Percentiles rank a stretch among this genome's conserved stretches.
These are phyloP conservation scores for Aegilops sharonensis DNA, from an alignment of 176 grass and related monocot species.

Conservation along the genomic window DNA sequence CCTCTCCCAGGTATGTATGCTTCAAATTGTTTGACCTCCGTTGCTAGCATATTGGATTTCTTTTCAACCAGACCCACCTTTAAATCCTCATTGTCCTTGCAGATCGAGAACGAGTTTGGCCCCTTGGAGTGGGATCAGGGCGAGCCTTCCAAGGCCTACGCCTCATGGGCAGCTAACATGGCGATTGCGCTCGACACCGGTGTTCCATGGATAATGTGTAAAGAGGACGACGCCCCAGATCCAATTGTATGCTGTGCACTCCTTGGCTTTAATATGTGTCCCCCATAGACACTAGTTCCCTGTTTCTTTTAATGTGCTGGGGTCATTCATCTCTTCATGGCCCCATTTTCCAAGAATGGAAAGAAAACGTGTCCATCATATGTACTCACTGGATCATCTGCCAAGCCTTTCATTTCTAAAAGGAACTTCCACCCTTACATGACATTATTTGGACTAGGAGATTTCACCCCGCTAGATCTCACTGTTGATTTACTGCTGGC, in stretches of 20 bases:
- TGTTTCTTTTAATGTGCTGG: slow-evolving; percentile 19
- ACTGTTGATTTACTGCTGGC: slow-evolving; percentile 20
- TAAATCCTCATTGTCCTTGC: slow-evolving; percentile 26
- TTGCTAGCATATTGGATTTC: slow-evolving; percentile 8
- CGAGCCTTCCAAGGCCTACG: slow-evolving; percentile 70
- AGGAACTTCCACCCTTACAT: not conserved
- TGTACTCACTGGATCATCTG: not conserved
- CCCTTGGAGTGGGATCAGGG: slow-evolving; percentile 95
- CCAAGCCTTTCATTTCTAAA: not conserved
- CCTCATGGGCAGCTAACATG: slow-evolving; percentile 88
- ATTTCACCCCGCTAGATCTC: not conserved
- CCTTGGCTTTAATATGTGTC: slow-evolving; percentile 28
- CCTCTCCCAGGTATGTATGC: slow-evolving; percentile 83
- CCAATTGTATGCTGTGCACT: slow-evolving; percentile 65
- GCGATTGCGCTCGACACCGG: slow-evolving; percentile 68
- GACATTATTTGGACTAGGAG: not conserved
- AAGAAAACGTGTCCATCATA: slow-evolving; percentile 13
- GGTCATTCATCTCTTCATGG: slow-evolving; percentile 20
- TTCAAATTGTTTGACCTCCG: slow-evolving; percentile 14
- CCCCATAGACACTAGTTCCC: slow-evolving; percentile 3
- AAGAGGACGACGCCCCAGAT: slow-evolving; percentile 97
- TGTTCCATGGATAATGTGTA: slow-evolving; percentile 99
- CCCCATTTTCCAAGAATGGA: slow-evolving; percentile 37
- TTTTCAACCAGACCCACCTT: slow-evolving; percentile 31
- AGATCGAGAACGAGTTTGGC: slow-evolving; percentile 99